Conservation (phyloP, 257 asterid genomes). For the Nicotiana otophora region DNA sequence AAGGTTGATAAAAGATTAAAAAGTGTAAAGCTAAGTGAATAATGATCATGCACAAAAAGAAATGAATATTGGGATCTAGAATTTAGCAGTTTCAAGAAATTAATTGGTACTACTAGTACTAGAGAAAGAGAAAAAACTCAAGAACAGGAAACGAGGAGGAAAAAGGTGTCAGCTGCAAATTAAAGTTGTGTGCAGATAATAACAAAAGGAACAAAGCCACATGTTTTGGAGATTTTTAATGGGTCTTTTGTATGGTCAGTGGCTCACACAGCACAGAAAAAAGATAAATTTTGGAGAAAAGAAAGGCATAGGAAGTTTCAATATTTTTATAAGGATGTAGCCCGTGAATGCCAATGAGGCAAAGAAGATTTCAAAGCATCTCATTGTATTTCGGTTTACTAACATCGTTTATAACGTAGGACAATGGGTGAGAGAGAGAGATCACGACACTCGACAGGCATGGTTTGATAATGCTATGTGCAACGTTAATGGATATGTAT, state of each 20-base stretch:
- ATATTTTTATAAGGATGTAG: conserved; percentile 11
- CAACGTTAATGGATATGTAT: not conserved
- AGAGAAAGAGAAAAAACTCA: conserved; percentile 8
- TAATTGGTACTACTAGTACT: not conserved
- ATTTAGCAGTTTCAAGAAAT: conserved; percentile 11
- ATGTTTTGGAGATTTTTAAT: conserved; percentile 18
- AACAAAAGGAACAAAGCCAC: conserved; percentile 27
- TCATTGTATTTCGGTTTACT: not conserved
- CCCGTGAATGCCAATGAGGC: not conserved
- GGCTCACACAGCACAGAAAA: conserved; percentile 18
- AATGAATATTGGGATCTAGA: conserved; percentile 19
- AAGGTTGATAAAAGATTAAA: conserved; percentile 3
- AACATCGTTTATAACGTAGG: not conserved
- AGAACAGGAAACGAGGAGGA: not conserved
- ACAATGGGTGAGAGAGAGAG: not conserved
- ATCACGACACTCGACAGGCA: not conserved
- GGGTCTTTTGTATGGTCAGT: conserved; percentile 12
- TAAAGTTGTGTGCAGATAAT: conserved; percentile 15
- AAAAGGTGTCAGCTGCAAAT: not conserved
- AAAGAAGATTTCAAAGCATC: not conserved
- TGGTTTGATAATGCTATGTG: not conserved
- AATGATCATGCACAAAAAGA: conserved; percentile 11
- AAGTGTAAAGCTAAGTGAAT: conserved; percentile 13
- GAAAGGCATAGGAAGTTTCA: conserved; percentile 21
- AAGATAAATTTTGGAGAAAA: not conserved